Evolutionary conservation across 352 stramenopile species (phyloP).

Genomic region (Thraustotheca clavata): DNA sequence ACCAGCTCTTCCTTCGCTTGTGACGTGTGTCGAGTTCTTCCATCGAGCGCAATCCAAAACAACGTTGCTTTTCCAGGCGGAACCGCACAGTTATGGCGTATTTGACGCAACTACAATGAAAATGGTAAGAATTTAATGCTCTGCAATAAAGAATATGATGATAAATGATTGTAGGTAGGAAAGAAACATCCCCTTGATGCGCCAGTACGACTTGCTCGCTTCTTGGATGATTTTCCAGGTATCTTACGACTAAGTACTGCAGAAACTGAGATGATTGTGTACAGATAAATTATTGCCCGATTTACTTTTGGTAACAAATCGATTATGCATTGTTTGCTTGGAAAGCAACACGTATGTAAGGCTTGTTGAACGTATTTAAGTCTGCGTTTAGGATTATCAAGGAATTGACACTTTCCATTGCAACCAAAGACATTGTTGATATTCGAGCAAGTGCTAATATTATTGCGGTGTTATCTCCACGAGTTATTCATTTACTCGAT

Average conservation of each 20-base stretch:
- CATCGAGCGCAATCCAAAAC: not conserved
- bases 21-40: conserved; percentile 21
- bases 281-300: not conserved
- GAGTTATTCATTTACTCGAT: conserved; percentile 5
- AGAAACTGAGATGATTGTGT: not conserved
- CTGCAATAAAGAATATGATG: not conserved
- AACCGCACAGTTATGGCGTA: conserved; percentile 5
- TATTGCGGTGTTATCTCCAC: not conserved
- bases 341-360: not conserved
- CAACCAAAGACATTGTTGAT: conserved; percentile 7
- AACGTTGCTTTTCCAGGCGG: conserved; percentile 11
- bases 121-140: not conserved
- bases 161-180: conserved; percentile 1
- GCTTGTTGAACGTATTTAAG: not conserved
- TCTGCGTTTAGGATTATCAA: not conserved
- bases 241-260: not conserved
- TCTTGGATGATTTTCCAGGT: not conserved
- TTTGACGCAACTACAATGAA: conserved; percentile 12
- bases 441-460: not conserved
- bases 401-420: not conserved
- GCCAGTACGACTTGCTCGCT: conserved; percentile 3
- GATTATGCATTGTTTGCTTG: conserved; percentile 1
- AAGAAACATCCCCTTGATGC: conserved; percentile 2
- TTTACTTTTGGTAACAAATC: conserved; percentile 2
- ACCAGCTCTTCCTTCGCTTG: conserved; percentile 29